These are phyloP conservation scores for Abelmoschus esculentus DNA, from an alignment of 345 rosid genomes.

Conservation along the genomic window DNA sequence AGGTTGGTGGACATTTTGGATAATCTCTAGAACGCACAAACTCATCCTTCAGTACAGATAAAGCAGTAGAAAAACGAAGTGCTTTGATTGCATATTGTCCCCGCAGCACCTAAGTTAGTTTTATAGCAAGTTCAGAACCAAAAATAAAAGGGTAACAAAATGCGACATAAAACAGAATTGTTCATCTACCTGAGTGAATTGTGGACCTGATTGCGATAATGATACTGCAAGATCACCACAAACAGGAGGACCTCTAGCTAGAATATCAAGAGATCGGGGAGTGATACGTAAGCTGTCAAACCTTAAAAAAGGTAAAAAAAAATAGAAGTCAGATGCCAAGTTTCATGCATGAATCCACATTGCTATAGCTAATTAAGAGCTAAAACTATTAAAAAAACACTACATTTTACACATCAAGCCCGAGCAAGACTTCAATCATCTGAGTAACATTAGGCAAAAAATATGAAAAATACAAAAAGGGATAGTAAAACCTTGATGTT, in stretches of 20 bases:
- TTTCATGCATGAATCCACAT: slow-evolving; percentile 1
- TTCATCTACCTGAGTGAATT: slow-evolving; percentile 78
- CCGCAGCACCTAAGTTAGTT: slow-evolving; percentile 57
- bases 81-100: slow-evolving; percentile 85
- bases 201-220: slow-evolving; percentile 92
- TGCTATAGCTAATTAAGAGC: slow-evolving; percentile 11
- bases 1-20: slow-evolving; percentile 93
- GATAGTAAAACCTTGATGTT: slow-evolving; percentile 61
- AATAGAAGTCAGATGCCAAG: slow-evolving; percentile 21
- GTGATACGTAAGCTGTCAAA: slow-evolving; percentile 94
- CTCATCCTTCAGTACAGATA: slow-evolving; percentile 88
- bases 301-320: slow-evolving; percentile 32
- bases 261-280: slow-evolving; percentile 90
- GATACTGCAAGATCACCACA: slow-evolving; percentile 98
- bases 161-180: slow-evolving; percentile 7
- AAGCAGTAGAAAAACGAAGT: slow-evolving; percentile 84
- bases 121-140: slow-evolving; percentile 23
- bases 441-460: not conserved
- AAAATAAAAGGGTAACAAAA: not conserved
- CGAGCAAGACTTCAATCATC: not conserved
- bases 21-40: slow-evolving; percentile 97
- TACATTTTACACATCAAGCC: not conserved
- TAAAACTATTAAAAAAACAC: not conserved
- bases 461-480: not conserved
- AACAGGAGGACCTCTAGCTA: slow-evolving; percentile 81